Conservation (phyloP, 495 filamentous ascomycete species). For the Hypoxylon rickii region DNA sequence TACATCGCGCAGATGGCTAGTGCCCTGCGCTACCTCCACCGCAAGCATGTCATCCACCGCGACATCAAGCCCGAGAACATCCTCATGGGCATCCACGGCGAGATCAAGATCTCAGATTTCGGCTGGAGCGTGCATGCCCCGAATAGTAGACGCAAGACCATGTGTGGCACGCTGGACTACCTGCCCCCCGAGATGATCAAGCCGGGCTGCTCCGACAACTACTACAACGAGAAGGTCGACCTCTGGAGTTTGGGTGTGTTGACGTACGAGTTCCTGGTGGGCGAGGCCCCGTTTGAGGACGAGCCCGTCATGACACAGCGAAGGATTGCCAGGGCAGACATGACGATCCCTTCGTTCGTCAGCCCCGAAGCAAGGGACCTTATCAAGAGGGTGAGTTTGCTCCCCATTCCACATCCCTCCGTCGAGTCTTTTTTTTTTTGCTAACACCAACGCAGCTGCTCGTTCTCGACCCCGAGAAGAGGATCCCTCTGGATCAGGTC, state of each 20-base stretch:
- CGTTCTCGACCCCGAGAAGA: constrained; percentile 91
- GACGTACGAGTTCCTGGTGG: constrained; percentile 95
- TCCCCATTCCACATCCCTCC: neutral
- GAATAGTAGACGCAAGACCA: constrained; percentile 89
- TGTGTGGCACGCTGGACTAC: constrained; percentile 98
- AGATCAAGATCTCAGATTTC: constrained; percentile 98
- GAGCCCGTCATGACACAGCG: constrained; percentile 93
- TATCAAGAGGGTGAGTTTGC: constrained; percentile 76
- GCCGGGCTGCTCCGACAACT: constrained; percentile 76
- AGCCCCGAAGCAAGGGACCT: constrained; percentile 89
- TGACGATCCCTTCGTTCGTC: constrained; percentile 88
- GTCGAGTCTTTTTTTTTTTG: neutral
- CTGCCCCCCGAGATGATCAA: constrained; percentile 97
- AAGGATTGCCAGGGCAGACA: constrained; percentile 86
- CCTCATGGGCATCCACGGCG: constrained; percentile 92
- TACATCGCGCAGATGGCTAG: constrained; percentile 99
- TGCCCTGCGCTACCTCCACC: constrained; percentile 88
- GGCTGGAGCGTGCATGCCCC: constrained; percentile 98
- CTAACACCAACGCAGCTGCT: constrained; percentile 67
- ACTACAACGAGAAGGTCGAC: constrained; percentile 93
- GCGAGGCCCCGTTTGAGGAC: constrained; percentile 96
- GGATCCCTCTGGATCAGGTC: constrained; percentile 87
- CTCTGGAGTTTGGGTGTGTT: constrained; percentile 94
- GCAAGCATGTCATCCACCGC: constrained; percentile 97
- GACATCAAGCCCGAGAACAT: constrained; percentile 99